phyloP scores from a whole-genome alignment of 495 filamentous ascomycete species.

The Neurospora sp. region DNA sequence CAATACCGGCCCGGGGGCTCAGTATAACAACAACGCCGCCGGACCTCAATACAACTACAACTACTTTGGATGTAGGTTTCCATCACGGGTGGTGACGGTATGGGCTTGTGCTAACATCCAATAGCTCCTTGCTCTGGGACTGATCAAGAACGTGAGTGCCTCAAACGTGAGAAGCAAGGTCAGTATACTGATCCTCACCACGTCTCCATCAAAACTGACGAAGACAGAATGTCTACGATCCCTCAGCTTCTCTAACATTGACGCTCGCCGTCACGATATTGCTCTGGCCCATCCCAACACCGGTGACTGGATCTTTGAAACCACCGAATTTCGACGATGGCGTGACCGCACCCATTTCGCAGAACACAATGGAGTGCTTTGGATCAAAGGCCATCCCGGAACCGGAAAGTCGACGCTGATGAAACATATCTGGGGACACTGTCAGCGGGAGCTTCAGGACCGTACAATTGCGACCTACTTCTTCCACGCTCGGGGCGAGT shows the following conservation, averaged over 20 bases:
- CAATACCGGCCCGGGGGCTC: background rate
- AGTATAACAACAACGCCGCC: background rate
- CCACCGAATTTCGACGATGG: slow-evolving; percentile 2
- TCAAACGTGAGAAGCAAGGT: background rate
- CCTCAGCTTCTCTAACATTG: background rate
- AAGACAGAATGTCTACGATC: background rate
- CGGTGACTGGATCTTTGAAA: slow-evolving; percentile 8
- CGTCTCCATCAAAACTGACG: background rate
- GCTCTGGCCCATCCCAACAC: background rate
- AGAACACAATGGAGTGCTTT: slow-evolving; percentile 12
- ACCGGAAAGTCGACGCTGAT: slow-evolving; percentile 19
- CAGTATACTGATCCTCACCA: background rate
- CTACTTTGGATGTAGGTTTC: background rate
- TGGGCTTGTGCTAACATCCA: background rate
- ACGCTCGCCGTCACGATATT: slow-evolving; percentile 5
- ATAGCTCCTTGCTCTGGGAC: background rate
- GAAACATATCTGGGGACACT: slow-evolving; percentile 7
- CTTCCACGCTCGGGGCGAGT: slow-evolving; percentile 37
- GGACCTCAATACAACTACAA: background rate
- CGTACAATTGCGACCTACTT: slow-evolving; percentile 31
- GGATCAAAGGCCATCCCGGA: slow-evolving; percentile 19
- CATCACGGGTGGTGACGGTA: too few relatives aligned
- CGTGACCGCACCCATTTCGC: background rate
- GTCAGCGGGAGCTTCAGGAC: background rate
- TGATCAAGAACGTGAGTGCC: background rate